A percentile compares a stretch with the other conserved stretches of the same genome.
phyloP scores from a whole-genome alignment of 2,329 filamentous ascomycete genomes.

The Colletotrichum theobromicola region DNA sequence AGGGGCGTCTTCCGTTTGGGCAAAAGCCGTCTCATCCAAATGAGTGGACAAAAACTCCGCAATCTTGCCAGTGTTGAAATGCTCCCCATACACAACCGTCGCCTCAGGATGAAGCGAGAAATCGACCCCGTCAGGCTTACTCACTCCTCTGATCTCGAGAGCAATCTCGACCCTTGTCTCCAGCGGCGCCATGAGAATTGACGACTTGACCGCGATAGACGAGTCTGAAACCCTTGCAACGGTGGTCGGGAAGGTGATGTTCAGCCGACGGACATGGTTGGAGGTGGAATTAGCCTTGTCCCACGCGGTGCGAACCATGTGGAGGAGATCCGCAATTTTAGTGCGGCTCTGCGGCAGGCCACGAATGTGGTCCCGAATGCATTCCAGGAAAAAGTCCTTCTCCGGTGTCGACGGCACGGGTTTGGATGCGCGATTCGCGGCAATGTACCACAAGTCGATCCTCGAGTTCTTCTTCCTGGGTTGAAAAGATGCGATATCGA shows the following conservation, averaged over 20 bases:
- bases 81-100: slow-evolving; percentile 76
- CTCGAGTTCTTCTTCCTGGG: slow-evolving; percentile 49
- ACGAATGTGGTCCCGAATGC: slow-evolving; percentile 72
- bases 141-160: slow-evolving; percentile 58
- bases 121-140: slow-evolving; percentile 54
- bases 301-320: slow-evolving; percentile 68
- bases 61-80: slow-evolving; percentile 78
- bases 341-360: slow-evolving; percentile 64
- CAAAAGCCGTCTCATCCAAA: slow-evolving; percentile 41
- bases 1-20: slow-evolving; percentile 35
- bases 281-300: slow-evolving; percentile 64
- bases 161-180: slow-evolving; percentile 72
- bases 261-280: slow-evolving; percentile 65
- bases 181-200: slow-evolving; percentile 67
- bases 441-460: slow-evolving; percentile 76
- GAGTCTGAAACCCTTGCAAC: slow-evolving; percentile 70
- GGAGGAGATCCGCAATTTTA: slow-evolving; percentile 61
- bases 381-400: slow-evolving; percentile 77
- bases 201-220: slow-evolving; percentile 64
- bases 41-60: slow-evolving; percentile 69
- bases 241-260: slow-evolving; percentile 68
- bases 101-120: slow-evolving; percentile 61
- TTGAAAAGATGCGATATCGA: slow-evolving; percentile 70
- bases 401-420: slow-evolving; percentile 64
- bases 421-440: slow-evolving; percentile 58